Conservation (phyloP, 768 basidiomycete species). For the Calocera viscosa region DNA sequence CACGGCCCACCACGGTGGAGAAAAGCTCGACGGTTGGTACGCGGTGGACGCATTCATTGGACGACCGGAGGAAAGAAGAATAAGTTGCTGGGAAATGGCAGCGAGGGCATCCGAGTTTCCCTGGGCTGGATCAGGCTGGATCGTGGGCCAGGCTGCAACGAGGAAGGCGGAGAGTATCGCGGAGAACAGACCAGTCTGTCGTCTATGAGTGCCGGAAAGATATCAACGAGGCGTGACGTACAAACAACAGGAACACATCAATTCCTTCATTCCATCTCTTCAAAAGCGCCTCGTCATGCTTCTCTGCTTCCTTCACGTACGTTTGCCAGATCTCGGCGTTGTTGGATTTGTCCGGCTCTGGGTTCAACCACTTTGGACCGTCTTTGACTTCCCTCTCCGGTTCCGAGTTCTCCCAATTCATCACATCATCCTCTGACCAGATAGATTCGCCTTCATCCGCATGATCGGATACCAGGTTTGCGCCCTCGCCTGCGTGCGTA, state of each 20-base stretch:
- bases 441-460: no score
- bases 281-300: constrained; percentile 25
- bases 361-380: no score
- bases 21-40: constrained; percentile 7
- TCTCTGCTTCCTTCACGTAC: constrained; percentile 29
- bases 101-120: constrained; percentile 1
- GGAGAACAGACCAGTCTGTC: constrained; percentile 26
- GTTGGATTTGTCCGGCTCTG: no score
- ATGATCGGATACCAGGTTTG: no score
- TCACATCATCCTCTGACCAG: no score
- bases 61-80: no score
- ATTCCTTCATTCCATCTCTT: constrained; percentile 34
- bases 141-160: constrained; percentile 19
- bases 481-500: no score
- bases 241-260: constrained; percentile 33
- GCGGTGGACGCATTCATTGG: background rate
- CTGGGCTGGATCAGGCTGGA: constrained; percentile 19
- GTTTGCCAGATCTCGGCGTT: constrained; percentile 26
- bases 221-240: constrained; percentile 15
- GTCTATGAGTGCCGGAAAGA: constrained; percentile 4
- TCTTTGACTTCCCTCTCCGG: no score
- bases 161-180: constrained; percentile 24
- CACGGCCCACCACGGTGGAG: constrained; percentile 24
- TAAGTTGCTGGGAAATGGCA: background rate
- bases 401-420: no score